A percentile compares a stretch with the other conserved stretches of the same genome.
These are phyloP conservation scores for Eucalyptus erythrocorys DNA, from an alignment of 345 rosid species.

Conservation along the genomic window DNA sequence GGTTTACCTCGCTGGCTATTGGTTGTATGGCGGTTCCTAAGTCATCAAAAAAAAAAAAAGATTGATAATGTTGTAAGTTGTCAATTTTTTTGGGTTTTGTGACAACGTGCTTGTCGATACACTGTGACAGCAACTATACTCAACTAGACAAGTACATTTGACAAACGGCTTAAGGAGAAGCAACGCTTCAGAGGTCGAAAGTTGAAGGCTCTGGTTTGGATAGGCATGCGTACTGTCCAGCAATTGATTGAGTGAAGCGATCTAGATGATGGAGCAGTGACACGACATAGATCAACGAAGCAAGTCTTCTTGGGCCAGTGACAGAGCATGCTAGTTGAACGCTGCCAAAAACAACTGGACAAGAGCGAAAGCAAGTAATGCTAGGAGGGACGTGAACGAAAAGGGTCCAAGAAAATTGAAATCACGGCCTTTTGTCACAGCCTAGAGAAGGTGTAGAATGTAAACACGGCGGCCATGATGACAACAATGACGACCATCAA, in stretches of 20 bases:
- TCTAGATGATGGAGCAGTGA: not conserved
- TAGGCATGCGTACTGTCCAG: not conserved
- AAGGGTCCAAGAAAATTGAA: constrained; percentile 65
- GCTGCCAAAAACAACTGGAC: not conserved
- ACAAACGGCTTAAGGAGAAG: no score
- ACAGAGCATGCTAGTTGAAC: not conserved
- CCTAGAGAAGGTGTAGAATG: constrained; percentile 60
- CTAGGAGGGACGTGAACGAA: constrained; percentile 17
- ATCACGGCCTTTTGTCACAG: constrained; percentile 47
- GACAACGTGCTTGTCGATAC: no score
- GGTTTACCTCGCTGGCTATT: no score
- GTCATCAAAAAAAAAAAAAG: no score
- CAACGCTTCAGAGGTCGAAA: not conserved
- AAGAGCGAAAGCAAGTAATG: not conserved
- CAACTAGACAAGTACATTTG: no score
- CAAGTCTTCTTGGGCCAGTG: not conserved
- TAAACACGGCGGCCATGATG: not conserved
- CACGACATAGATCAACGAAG: not conserved
- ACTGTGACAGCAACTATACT: no score
- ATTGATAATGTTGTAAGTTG: no score
- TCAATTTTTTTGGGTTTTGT: no score
- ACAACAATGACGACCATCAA: constrained; percentile 43
- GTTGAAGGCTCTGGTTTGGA: not conserved
- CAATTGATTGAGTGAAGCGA: constrained; percentile 1
- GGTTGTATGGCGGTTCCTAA: no score